A percentile compares a stretch with the other conserved stretches of the same genome.
These are phyloP conservation scores for Ophiocordyceps camponoti-saundersi DNA, from an alignment of 2,329 filamentous ascomycete species.

Conservation along the genomic window DNA sequence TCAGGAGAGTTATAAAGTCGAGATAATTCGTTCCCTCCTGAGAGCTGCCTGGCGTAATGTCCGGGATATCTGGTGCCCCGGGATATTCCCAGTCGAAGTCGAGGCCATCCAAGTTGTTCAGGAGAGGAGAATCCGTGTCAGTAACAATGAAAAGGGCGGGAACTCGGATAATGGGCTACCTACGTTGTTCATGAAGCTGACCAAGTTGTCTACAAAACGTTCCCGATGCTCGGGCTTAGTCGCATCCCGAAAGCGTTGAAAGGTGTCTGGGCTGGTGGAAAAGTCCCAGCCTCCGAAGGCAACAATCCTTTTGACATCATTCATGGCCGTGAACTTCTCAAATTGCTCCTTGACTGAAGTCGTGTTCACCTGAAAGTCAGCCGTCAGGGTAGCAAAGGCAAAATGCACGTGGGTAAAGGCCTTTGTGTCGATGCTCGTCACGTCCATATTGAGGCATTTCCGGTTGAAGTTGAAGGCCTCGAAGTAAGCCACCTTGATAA, in stretches of 20 bases:
- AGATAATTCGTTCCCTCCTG: slow-evolving; percentile 5
- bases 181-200: slow-evolving; percentile 19
- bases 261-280: slow-evolving; percentile 4
- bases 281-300: slow-evolving; percentile 13
- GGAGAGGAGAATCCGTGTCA: too few species aligned
- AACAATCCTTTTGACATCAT: slow-evolving; percentile 8
- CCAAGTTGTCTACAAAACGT: slow-evolving; percentile 14
- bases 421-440: slow-evolving; percentile 1
- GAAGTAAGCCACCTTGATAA: slow-evolving; percentile 7
- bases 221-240: slow-evolving; percentile 11
- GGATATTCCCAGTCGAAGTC: slow-evolving; percentile 27
- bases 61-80: slow-evolving; percentile 8
- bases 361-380: slow-evolving; percentile 4
- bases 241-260: slow-evolving; percentile 5
- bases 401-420: slow-evolving; percentile 18
- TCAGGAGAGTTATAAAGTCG: slow-evolving; percentile 3
- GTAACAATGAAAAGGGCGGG: too few species aligned
- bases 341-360: slow-evolving; percentile 8
- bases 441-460: not conserved
- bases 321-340: slow-evolving; percentile 5
- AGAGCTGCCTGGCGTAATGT: slow-evolving; percentile 9
- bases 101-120: slow-evolving; percentile 18
- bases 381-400: slow-evolving; percentile 15
- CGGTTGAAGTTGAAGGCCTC: slow-evolving; percentile 2
- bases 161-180: too few species aligned